Evolutionary conservation across 192 early-diverging fungal species (phyloP), one percentile per base, ranked within the genome.

Genomic region (Coemansia sp.): DNA sequence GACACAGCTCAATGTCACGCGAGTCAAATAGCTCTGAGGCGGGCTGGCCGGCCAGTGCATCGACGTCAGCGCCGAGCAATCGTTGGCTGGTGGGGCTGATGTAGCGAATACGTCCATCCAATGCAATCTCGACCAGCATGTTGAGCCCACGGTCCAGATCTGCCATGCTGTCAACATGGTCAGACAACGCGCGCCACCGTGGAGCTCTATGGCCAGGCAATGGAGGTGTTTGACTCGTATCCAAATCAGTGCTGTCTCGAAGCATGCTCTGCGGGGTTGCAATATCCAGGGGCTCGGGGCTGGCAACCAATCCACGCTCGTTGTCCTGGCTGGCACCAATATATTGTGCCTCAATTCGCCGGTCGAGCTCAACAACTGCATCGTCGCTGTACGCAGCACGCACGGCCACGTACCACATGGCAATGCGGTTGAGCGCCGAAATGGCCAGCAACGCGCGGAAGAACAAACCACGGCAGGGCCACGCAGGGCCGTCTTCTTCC

Each of bases 361-460:
- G 27, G 14, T 72, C 71, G 5, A 73, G 48, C 54, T 70, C 70
- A 2, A 50, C 71, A 27, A 73, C 54, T 45, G 67, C 58, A 3
- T 73, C 67, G 12, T 73, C 76, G 67, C 61, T 62, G 56, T 73
- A 79, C 1, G 66, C 65, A 4, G 76, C 63, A 29, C 72, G 60
- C 11, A 79, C 71, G 2, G 64, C 67, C 6, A 38, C 51, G 32
- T 70, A 73, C 76, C 76, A 79, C 64, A 67, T 73, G 0, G 73
- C 76, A 25, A 79, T 69, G 0, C 76, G 66, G 21, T 79, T 79
- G 23, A 79, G 76, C 6, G 71, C 73, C 3, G 76, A 79, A n/a
- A 79, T 73, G 17, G 70, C 70, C 45, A 79, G 38, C 37, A 79
- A 45, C 9, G 76, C 66, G 15, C 71, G 67, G 50, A 79, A 62